These are phyloP conservation scores for Colletotrichum gigasporum DNA, from an alignment of 2,329 filamentous ascomycete species.

Conservation along the genomic window DNA sequence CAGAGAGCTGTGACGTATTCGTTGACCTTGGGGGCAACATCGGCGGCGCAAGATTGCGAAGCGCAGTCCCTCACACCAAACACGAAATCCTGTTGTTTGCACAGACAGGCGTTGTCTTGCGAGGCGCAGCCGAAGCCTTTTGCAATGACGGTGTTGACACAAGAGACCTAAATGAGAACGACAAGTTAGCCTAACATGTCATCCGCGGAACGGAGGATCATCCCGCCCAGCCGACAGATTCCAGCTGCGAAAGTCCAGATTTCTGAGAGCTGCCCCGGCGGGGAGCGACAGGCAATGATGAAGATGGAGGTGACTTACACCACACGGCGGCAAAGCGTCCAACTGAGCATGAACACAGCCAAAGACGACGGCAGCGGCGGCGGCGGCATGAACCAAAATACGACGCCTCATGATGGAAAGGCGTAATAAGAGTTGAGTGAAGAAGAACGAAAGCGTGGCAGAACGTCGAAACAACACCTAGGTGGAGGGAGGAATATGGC, in stretches of 20 bases:
- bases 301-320: constrained; percentile 23
- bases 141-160: constrained; percentile 31
- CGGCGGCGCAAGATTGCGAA: constrained; percentile 38
- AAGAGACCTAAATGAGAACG: constrained; percentile 4
- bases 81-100: constrained; percentile 44
- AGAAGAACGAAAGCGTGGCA: not conserved
- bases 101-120: constrained; percentile 49
- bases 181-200: not conserved
- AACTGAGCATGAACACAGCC: constrained; percentile 15
- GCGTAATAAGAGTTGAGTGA: not conserved
- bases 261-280: not conserved
- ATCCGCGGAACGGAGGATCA: not conserved
- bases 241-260: not conserved
- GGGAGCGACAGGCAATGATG: not conserved
- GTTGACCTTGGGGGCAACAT: constrained; percentile 40
- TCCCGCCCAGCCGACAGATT: not conserved
- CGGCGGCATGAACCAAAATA: not conserved
- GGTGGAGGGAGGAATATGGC: not conserved
- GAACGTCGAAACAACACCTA: not conserved
- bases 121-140: constrained; percentile 37
- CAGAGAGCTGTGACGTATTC: constrained; percentile 40
- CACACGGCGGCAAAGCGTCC: constrained; percentile 26
- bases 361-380: not conserved
- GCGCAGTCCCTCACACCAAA: constrained; percentile 53
- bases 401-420: constrained; percentile 9